A percentile compares a stretch with the other conserved stretches of the same genome.
phyloP scores from a whole-genome alignment of 176 grass and related monocot species.

The Rhynchospora breviuscula region DNA sequence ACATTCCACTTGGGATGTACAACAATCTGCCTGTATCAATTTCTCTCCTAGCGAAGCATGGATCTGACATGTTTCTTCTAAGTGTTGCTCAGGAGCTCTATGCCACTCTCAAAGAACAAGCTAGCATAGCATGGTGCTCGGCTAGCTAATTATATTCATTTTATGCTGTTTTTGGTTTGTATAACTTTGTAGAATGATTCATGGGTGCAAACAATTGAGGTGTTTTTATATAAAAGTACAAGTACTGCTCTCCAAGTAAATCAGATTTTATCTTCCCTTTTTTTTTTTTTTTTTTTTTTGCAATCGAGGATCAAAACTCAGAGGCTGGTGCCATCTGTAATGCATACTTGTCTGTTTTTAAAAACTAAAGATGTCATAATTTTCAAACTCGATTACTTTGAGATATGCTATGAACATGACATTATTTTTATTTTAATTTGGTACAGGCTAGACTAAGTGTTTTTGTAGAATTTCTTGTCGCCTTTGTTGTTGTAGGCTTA shows the following conservation, averaged over 20 bases:
- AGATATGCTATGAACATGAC: background rate
- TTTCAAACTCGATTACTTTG: background rate
- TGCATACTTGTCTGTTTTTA: background rate
- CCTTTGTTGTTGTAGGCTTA: background rate
- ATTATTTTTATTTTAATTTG: background rate
- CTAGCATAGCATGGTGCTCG: slow-evolving; percentile 36
- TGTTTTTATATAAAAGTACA: background rate
- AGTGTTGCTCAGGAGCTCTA: slow-evolving; percentile 45
- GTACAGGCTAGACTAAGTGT: background rate
- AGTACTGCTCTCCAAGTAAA: background rate
- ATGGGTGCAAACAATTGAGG: background rate
- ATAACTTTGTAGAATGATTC: background rate
- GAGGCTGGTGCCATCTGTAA: background rate
- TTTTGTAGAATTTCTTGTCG: background rate
- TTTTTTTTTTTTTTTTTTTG: background rate
- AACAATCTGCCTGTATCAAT: slow-evolving; percentile 62
- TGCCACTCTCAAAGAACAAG: slow-evolving; percentile 47
- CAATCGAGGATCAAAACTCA: background rate
- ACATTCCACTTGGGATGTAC: slow-evolving; percentile 61
- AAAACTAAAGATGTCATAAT: background rate
- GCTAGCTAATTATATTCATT: background rate
- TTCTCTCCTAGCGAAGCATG: slow-evolving; percentile 58
- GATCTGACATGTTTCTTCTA: slow-evolving; percentile 58
- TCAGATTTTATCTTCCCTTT: background rate
- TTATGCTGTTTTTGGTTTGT: background rate